phyloP scores from a whole-genome alignment of 352 stramenopile genomes.

The Salisapilia sapeloensis region DNA sequence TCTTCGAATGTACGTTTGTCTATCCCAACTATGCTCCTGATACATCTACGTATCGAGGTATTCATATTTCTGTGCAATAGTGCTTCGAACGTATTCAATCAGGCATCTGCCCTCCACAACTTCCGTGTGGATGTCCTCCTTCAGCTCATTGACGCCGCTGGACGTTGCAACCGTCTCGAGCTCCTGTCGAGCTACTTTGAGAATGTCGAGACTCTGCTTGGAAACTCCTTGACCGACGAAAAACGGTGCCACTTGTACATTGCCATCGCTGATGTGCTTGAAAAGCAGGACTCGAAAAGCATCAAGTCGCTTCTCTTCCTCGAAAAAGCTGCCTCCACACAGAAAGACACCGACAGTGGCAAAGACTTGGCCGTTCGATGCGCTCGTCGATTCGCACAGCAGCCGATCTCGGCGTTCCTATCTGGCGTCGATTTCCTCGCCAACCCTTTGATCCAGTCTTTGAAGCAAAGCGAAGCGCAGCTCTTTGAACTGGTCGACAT shows the following conservation, averaged over 20 bases:
- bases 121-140: constrained; percentile 58
- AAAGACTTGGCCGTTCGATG: constrained; percentile 70
- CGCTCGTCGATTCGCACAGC: constrained; percentile 70
- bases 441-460: constrained; percentile 53
- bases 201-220: constrained; percentile 37
- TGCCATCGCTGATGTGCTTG: constrained; percentile 48
- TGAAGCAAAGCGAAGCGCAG: constrained; percentile 31
- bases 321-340: constrained; percentile 55
- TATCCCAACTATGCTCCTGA: background rate
- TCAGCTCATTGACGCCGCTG: constrained; percentile 34
- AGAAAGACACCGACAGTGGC: constrained; percentile 31
- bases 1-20: constrained; percentile 35
- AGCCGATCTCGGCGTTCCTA: constrained; percentile 82
- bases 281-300: constrained; percentile 17
- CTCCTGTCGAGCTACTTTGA: constrained; percentile 38
- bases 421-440: constrained; percentile 77
- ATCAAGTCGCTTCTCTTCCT: constrained; percentile 49
- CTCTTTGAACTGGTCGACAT: constrained; percentile 84
- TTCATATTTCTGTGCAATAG: constrained; percentile 5
- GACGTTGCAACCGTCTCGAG: constrained; percentile 29
- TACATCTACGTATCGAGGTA: constrained; percentile 1
- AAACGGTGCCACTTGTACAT: constrained; percentile 47
- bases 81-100: constrained; percentile 59
- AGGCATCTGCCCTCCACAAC: constrained; percentile 26
- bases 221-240: constrained; percentile 16